These are phyloP conservation scores for Fusarium miscanthi DNA, from an alignment of 2,329 filamentous ascomycete species.

Conservation along the genomic window DNA sequence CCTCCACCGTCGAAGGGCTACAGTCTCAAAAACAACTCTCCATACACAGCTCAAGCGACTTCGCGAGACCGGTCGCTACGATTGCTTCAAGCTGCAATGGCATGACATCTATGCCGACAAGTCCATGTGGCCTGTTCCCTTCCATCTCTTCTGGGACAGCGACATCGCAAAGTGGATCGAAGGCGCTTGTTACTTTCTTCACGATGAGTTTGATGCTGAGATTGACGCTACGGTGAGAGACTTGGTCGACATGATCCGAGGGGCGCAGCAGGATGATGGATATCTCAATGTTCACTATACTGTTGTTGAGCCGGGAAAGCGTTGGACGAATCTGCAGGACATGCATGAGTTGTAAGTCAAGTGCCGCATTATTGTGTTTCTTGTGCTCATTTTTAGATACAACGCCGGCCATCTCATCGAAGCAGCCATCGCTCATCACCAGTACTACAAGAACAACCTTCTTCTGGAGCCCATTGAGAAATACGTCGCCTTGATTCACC, in stretches of 20 bases:
- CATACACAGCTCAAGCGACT: slow-evolving; percentile 63
- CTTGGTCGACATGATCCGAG: slow-evolving; percentile 66
- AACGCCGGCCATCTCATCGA: slow-evolving; percentile 72
- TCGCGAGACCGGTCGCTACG: slow-evolving; percentile 63
- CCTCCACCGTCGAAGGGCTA: not conserved
- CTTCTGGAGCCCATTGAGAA: slow-evolving; percentile 52
- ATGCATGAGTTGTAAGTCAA: slow-evolving; percentile 67
- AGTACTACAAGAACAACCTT: slow-evolving; percentile 61
- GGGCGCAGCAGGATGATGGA: slow-evolving; percentile 68
- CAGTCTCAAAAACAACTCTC: slow-evolving; percentile 14
- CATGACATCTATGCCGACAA: slow-evolving; percentile 64
- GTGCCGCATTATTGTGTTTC: accelerated
- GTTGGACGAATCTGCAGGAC: slow-evolving; percentile 70
- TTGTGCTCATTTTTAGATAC: slow-evolving; percentile 52
- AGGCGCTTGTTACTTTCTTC: slow-evolving; percentile 27
- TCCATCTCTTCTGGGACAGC: slow-evolving; percentile 71
- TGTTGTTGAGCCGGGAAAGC: slow-evolving; percentile 64
- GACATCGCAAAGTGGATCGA: slow-evolving; percentile 32
- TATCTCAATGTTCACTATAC: slow-evolving; percentile 74
- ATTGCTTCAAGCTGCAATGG: slow-evolving; percentile 68
- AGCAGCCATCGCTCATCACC: slow-evolving; percentile 65
- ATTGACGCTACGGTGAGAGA: slow-evolving; percentile 48
- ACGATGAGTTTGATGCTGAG: slow-evolving; percentile 15
- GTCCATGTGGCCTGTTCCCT: slow-evolving; percentile 65
- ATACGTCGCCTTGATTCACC: slow-evolving; percentile 60